Conservation (phyloP, 2,329 filamentous ascomycete genomes). For the Rhynchosporium graminicola region DNA sequence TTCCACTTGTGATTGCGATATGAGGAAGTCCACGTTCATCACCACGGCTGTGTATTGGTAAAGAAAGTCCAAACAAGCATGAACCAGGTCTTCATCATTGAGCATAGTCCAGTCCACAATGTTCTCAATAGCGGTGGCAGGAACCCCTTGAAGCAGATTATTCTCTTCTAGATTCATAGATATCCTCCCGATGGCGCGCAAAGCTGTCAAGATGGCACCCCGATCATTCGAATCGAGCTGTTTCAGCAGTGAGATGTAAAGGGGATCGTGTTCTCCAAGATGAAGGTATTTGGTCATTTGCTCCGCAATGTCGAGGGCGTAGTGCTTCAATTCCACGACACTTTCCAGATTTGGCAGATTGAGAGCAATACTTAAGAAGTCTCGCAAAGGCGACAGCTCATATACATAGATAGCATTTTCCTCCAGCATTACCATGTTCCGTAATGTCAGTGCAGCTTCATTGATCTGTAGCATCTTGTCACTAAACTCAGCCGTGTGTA, state of each 20-base stretch:
- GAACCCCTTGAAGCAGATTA: slow-evolving; percentile 74
- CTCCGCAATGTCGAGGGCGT: slow-evolving; percentile 88
- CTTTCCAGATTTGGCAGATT: slow-evolving; percentile 72
- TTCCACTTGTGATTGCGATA: slow-evolving; percentile 62
- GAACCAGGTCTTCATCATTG: slow-evolving; percentile 87
- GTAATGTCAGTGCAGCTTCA: slow-evolving; percentile 82
- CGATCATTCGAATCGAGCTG: slow-evolving; percentile 72
- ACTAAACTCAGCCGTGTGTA: slow-evolving; percentile 71
- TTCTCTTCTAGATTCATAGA: slow-evolving; percentile 82
- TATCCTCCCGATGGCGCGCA: slow-evolving; percentile 82
- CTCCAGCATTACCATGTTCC: slow-evolving; percentile 93
- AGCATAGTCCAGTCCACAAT: slow-evolving; percentile 75
- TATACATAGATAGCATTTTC: slow-evolving; percentile 86
- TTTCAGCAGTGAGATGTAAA: slow-evolving; percentile 73
- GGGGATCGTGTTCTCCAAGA: slow-evolving; percentile 69
- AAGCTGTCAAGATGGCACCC: slow-evolving; percentile 75
- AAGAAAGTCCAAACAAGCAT: slow-evolving; percentile 87
- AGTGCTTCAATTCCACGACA: slow-evolving; percentile 83
- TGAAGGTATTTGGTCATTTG: slow-evolving; percentile 81
- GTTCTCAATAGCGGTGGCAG: slow-evolving; percentile 63
- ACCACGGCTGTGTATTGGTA: slow-evolving; percentile 92
- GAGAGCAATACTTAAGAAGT: slow-evolving; percentile 80
- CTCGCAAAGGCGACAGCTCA: slow-evolving; percentile 72
- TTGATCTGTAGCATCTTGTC: slow-evolving; percentile 75
- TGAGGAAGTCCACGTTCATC: slow-evolving; percentile 75